These are phyloP conservation scores for Taphrina populina DNA, from an alignment of 1,139 yeast species.

Conservation along the genomic window DNA sequence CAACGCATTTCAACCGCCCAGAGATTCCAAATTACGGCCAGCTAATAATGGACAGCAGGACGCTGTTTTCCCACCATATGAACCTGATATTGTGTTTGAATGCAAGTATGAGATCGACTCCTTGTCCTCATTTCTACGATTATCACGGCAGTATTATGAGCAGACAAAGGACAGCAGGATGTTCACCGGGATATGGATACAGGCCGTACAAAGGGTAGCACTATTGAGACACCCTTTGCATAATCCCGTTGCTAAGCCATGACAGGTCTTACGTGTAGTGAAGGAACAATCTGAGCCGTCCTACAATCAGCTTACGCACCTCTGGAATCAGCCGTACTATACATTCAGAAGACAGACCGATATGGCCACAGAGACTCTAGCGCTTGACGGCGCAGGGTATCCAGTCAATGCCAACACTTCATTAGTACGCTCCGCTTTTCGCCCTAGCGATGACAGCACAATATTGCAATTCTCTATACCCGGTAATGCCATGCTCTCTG, in stretches of 20 bases:
- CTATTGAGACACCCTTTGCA: too few species aligned
- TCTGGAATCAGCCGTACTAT: constrained; percentile 54
- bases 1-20: constrained; percentile 35
- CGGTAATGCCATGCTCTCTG: constrained; percentile 74
- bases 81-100: constrained; percentile 70
- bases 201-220: constrained; percentile 53
- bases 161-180: constrained; percentile 56
- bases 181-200: constrained; percentile 57
- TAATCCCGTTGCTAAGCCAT: too few species aligned
- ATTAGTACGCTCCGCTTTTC: constrained; percentile 75
- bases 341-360: constrained; percentile 71
- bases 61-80: constrained; percentile 21
- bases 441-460: constrained; percentile 90
- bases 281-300: constrained; percentile 65
- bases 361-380: constrained; percentile 69
- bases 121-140: constrained; percentile 73
- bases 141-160: constrained; percentile 67
- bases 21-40: constrained; percentile 1
- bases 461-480: constrained; percentile 79
- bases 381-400: constrained; percentile 75
- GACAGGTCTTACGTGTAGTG: constrained; percentile 55
- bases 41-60: constrained; percentile 16
- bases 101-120: constrained; percentile 89
- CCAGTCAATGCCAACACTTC: constrained; percentile 75
- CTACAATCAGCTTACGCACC: constrained; percentile 56